Base-by-base conservation (phyloP, 2,329 filamentous ascomycete genomes). In the Laburnicola sp. region DNA sequence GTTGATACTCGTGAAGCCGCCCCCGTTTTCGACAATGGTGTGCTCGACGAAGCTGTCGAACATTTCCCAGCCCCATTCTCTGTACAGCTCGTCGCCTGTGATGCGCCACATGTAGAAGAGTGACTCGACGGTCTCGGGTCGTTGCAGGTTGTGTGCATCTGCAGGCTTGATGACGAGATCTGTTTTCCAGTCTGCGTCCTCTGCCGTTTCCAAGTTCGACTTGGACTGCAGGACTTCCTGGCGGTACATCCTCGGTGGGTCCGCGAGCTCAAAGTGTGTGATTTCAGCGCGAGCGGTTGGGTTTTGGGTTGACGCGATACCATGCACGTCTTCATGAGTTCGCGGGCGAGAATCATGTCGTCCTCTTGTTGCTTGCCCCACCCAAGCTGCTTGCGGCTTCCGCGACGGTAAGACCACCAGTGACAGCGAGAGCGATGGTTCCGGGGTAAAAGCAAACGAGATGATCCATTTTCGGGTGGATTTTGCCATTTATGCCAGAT, bases 71-170 rank as follows among this genome's bases (percentile, higher is more conserved):
- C 94, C 94, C 93, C 93, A 97, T 65, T 96, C 86, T 26, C 94
- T 84, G 74, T 99, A 99, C 60, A 85, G 87, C 35, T 83, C 78
- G 55, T 99, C 91, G 25, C 89, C 90, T 0, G 94, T 99, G 72
- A 99, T 95, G 56, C 94, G 86, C 88, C 93, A 99, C 91, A 99
- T 96, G 77, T 97, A 96, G 67, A 99, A 92, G 55, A 99, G 77
- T 52, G 86, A 92, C 76, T 99, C 94, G n/a, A 96, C 86, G 0
- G 94, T 97, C 77, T 99, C 94, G 0, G 94, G 94, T 27, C 94
- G 84, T 74, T 97, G 94, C 31, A 99, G 80, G 69, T 99, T 99
- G 76, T 97, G 94, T 45, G 81, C 78, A 71, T 99, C 94, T 22
- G 84, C 81, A n/a, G 76, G 62, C 68, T 95, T 89, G 68, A 97